phyloP scores from a whole-genome alignment of 169 alveolate genomes.

The Plasmodium gonderi region DNA sequence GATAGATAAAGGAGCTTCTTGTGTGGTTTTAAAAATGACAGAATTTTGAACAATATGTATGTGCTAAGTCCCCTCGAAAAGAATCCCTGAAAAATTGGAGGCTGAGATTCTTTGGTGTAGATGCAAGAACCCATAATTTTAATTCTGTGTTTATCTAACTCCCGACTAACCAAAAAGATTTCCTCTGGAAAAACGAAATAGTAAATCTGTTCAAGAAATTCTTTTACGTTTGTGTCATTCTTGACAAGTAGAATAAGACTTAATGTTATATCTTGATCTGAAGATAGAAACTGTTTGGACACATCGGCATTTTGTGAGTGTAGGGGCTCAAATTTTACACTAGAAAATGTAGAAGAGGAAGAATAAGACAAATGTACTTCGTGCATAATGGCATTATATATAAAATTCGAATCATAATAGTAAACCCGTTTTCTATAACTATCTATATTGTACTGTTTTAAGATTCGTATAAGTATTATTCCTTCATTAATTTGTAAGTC shows the following conservation, averaged over 20 bases:
- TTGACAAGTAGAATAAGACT: conserved; percentile 34
- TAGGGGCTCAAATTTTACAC: conserved; percentile 1
- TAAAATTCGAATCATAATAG: conserved; percentile 38
- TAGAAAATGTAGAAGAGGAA: background rate
- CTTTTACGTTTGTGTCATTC: background rate
- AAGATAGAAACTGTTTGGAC: background rate
- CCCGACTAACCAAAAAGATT: conserved; percentile 6
- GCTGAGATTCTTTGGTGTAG: conserved; percentile 23
- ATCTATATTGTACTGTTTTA: conserved; percentile 33
- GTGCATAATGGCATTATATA: conserved; percentile 44
- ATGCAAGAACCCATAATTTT: conserved; percentile 49
- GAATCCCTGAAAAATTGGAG: conserved; percentile 52
- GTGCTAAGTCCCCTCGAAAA: conserved; percentile 70
- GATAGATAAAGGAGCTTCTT: conserved; percentile 45
- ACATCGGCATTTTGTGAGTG: conserved; percentile 34
- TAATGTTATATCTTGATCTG: conserved; percentile 36
- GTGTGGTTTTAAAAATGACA: background rate
- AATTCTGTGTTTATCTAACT: conserved; percentile 28
- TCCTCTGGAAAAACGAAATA: conserved; percentile 9
- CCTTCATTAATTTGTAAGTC: conserved; percentile 46
- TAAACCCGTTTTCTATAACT: conserved; percentile 6
- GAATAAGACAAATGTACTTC: background rate
- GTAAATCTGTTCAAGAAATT: conserved; percentile 4
- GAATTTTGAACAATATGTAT: conserved; percentile 35
- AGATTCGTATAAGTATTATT: conserved; percentile 12